These are phyloP conservation scores for Yamadazyma epiphylla DNA, from an alignment of 1,139 yeast genomes.

Conservation along the genomic window DNA sequence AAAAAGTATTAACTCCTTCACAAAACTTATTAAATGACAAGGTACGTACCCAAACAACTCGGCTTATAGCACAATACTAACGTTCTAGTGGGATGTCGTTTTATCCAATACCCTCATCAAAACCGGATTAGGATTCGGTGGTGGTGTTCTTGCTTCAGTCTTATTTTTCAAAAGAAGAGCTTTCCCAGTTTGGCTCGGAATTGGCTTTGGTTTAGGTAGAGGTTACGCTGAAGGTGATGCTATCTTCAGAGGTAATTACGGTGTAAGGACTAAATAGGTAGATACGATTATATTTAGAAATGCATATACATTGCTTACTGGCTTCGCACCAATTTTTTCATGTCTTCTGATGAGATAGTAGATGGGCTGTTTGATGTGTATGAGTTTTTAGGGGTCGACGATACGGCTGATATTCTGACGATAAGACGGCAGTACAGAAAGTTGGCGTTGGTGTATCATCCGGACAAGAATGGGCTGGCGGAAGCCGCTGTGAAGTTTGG, in stretches of 20 bases:
- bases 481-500: conserved; percentile 34
- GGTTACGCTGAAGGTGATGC: conserved; percentile 98
- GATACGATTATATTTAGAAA: conserved; percentile 5
- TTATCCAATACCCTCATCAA: conserved; percentile 91
- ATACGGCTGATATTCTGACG: conserved; percentile 44
- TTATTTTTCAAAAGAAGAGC: conserved; percentile 88
- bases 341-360: conserved; percentile 17
- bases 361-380: conserved; percentile 32
- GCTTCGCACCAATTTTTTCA: neutral
- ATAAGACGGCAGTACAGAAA: conserved; percentile 81
- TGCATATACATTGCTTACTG: conserved; percentile 5
- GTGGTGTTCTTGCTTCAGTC: conserved; percentile 93
- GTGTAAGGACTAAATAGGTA: conserved; percentile 50
- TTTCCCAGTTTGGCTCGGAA: conserved; percentile 95
- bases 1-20: conserved; percentile 47
- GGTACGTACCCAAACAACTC: conserved; percentile 12
- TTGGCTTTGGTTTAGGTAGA: conserved; percentile 96
- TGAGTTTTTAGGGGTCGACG: conserved; percentile 24
- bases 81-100: conserved; percentile 79
- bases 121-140: conserved; percentile 97
- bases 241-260: conserved; percentile 78
- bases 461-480: conserved; percentile 45
- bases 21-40: conserved; percentile 76
- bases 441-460: conserved; percentile 74
- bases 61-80: conserved; percentile 14